A percentile compares a stretch with the other conserved stretches of the same genome.
phyloP scores from a whole-genome alignment of 331 rosid genomes.

The Pyracantha coccinea region DNA sequence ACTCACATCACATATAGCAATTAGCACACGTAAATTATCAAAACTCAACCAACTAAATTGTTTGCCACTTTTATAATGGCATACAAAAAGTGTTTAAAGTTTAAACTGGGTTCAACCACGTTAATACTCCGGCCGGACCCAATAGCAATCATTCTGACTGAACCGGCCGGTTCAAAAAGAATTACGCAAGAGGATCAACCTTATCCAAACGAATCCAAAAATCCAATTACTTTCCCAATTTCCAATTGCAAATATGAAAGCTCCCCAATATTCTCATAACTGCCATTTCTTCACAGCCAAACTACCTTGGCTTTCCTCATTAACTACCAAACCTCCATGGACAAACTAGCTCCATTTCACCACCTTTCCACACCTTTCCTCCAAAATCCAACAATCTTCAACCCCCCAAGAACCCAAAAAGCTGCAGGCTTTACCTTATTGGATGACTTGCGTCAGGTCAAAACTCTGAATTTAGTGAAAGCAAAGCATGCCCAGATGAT shows the following conservation, averaged over 20 bases:
- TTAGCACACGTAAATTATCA: background rate
- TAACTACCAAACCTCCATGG: conserved; percentile 31
- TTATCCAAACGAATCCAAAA: conserved; percentile 27
- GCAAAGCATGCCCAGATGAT: conserved; percentile 47
- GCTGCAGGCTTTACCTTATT: conserved; percentile 9
- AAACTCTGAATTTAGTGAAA: conserved; percentile 38
- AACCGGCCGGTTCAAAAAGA: background rate
- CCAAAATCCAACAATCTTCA: conserved; percentile 19
- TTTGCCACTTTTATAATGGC: background rate
- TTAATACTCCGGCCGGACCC: background rate
- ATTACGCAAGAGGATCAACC: conserved; percentile 12
- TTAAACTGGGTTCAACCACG: background rate
- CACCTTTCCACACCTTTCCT: conserved; percentile 26
- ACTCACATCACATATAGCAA: background rate
- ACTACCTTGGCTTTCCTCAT: conserved; percentile 5
- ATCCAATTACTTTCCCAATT: background rate
- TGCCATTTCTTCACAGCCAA: conserved; percentile 1
- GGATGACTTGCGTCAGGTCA: conserved; percentile 21
- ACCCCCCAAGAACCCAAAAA: conserved; percentile 10
- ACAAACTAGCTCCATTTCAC: conserved; percentile 30
- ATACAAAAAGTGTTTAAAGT: background rate
- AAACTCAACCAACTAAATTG: background rate
- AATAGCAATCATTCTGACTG: background rate
- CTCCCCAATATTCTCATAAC: background rate
- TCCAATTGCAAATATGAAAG: background rate